Conservation (phyloP, 805 yeast species). For the Candida awuae region DNA sequence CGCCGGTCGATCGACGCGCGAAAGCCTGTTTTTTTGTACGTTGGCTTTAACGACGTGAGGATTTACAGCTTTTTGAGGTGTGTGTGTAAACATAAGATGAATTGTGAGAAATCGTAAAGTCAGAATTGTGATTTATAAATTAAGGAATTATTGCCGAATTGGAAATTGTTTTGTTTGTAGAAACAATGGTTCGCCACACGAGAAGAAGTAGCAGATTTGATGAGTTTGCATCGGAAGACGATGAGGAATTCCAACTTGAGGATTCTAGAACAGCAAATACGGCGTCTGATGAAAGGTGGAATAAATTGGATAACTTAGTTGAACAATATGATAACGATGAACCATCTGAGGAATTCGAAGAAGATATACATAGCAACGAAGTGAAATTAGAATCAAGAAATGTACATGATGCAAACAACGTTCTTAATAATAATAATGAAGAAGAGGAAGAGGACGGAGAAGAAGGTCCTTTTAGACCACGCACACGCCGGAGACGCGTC, state of each 20-base stretch:
- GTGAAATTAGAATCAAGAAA: constrained; percentile 2
- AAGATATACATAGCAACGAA: constrained; percentile 12
- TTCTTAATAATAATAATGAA: neutral
- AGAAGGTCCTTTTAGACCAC: constrained; percentile 18
- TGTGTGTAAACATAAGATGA: too few relatives aligned
- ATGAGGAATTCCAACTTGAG: constrained; percentile 12
- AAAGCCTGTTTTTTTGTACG: too few relatives aligned
- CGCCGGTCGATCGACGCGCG: too few relatives aligned
- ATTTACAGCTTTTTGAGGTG: too few relatives aligned
- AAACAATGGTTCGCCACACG: neutral
- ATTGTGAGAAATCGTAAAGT: too few relatives aligned
- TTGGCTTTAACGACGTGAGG: too few relatives aligned
- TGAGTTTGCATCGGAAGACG: constrained; percentile 11
- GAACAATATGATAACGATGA: constrained; percentile 10
- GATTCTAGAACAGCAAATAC: constrained; percentile 2
- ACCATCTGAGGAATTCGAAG: constrained; percentile 20
- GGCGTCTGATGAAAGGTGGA: too few relatives aligned
- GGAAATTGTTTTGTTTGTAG: too few relatives aligned
- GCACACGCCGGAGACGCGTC: constrained; percentile 24
- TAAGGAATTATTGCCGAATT: too few relatives aligned
- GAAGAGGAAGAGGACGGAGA: constrained; percentile 18
- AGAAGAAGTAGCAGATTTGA: neutral
- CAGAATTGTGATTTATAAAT: too few relatives aligned
- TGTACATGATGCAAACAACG: neutral
- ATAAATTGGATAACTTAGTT: too few relatives aligned